Evolutionary conservation across 2,329 filamentous ascomycete genomes (phyloP), one percentile per base, ranked within the genome.

Genomic region (Trichoderma asperellum): DNA sequence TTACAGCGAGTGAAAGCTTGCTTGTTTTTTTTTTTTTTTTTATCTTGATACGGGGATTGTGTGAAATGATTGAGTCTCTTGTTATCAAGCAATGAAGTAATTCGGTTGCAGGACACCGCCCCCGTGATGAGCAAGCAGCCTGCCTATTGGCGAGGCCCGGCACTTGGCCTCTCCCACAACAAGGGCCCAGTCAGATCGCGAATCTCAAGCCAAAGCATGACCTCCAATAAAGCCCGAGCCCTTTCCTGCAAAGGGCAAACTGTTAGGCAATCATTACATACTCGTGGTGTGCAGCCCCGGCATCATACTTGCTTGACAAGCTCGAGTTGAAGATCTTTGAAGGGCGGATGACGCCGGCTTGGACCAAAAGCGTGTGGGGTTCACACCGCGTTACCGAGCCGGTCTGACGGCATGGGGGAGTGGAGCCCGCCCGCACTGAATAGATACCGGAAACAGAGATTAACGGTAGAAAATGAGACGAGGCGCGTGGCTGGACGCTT

Each of bases 241-340:
- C 40, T 34, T 60, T 47, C 66, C 35, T 34, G 18, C 24, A 24
- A 56, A 62, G 60, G 68, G 40, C 43, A 43, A 52, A 6, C 47
- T 68, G 27, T 70, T 70, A 68, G 68, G 68, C 68, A 70, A 70
- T 70, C 57, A 70, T 70, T 70, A 70, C 68, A 53, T 70, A 70
- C 60, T 69, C 56, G 47, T 32, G 27, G 68, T 63, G 55, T 58
- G 53, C 27, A 37, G 49, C 53, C 21, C 61, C 6, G 21, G 7
- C 52, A 24, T 53, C 24, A 24, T 24, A 2, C 24, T 24, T 24
- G 24, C 24, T 24, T 24, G 24, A 24, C 24, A 24, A 55, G 16
- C 43, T 34, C 49, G 7, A 43, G 40, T n/a, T n/a, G 40, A 43
- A 43, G 16, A 2, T 43, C 21, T 57, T 27, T 56, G 68, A 37